These are phyloP conservation scores for Blastomyces gilchristii DNA, from an alignment of 2,329 filamentous ascomycete species.

Conservation along the genomic window DNA sequence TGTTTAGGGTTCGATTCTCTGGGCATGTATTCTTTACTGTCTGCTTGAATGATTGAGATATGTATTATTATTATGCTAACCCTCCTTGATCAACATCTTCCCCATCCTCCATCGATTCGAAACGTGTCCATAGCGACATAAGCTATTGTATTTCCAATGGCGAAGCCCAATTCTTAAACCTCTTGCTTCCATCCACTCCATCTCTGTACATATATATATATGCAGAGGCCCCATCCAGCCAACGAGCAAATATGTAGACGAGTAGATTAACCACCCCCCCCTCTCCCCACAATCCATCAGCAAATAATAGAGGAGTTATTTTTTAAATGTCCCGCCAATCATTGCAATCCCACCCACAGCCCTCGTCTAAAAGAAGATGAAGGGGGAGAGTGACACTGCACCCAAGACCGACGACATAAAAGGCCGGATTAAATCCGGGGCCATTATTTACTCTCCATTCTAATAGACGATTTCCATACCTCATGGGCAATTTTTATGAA, in stretches of 20 bases:
- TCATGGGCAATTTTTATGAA: slow-evolving; percentile 38
- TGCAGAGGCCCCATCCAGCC: not conserved
- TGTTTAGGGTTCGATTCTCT: not conserved
- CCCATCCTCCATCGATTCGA: too few species aligned
- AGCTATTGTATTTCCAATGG: too few species aligned
- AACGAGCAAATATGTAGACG: too few species aligned
- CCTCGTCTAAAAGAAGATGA: slow-evolving; percentile 19
- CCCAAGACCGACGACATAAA: slow-evolving; percentile 43
- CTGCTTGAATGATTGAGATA: not conserved
- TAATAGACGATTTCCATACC: slow-evolving; percentile 48
- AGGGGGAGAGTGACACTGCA: slow-evolving; percentile 43
- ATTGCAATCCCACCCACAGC: slow-evolving; percentile 48
- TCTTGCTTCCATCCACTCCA: not conserved
- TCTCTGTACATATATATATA: not conserved
- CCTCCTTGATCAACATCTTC: not conserved
- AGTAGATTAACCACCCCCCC: too few species aligned
- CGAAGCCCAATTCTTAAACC: too few species aligned
- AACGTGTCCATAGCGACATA: too few species aligned
- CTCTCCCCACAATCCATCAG: too few species aligned
- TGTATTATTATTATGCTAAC: not conserved
- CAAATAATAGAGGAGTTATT: slow-evolving; percentile 1
- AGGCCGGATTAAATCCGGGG: slow-evolving; percentile 6
- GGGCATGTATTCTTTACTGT: not conserved
- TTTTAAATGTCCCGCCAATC: slow-evolving; percentile 44
- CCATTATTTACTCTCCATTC: slow-evolving; percentile 40